These are phyloP conservation scores for Solanum hybrid DNA, from an alignment of 305 asterid species.

Conservation along the genomic window DNA sequence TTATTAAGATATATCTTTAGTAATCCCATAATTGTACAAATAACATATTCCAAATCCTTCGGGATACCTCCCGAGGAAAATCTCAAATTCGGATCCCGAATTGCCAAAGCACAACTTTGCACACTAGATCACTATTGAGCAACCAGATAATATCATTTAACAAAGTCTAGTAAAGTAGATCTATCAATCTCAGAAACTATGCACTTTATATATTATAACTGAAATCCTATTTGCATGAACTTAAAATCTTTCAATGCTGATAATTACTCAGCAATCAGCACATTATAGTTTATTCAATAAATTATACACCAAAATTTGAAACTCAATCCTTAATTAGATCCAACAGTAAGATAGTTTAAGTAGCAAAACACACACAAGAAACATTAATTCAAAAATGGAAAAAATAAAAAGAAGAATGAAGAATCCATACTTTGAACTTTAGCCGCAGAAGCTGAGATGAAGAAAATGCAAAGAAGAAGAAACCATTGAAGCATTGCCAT, in stretches of 20 bases:
- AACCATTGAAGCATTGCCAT: slow-evolving; percentile 32
- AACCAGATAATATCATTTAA: background rate
- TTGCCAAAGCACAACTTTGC: background rate
- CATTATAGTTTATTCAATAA: background rate
- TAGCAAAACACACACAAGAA: background rate
- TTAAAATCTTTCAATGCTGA: background rate
- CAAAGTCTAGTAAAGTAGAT: background rate
- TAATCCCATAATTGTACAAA: background rate
- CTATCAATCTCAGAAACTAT: background rate
- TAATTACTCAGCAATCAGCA: background rate
- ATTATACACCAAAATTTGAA: background rate
- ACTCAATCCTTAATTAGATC: background rate
- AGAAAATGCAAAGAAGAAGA: slow-evolving; percentile 30
- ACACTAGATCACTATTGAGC: background rate
- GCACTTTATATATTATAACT: background rate
- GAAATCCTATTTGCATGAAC: background rate
- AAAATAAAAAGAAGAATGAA: background rate
- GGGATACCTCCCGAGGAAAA: background rate
- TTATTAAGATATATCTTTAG: background rate
- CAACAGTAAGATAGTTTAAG: background rate
- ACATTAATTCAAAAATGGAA: background rate
- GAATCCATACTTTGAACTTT: slow-evolving; percentile 42
- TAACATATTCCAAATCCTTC: background rate
- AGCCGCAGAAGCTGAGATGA: slow-evolving; percentile 43
- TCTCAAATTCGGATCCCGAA: background rate